Evolutionary conservation across 495 filamentous ascomycete genomes (phyloP).

Genomic region (Xylaria nigripes): DNA sequence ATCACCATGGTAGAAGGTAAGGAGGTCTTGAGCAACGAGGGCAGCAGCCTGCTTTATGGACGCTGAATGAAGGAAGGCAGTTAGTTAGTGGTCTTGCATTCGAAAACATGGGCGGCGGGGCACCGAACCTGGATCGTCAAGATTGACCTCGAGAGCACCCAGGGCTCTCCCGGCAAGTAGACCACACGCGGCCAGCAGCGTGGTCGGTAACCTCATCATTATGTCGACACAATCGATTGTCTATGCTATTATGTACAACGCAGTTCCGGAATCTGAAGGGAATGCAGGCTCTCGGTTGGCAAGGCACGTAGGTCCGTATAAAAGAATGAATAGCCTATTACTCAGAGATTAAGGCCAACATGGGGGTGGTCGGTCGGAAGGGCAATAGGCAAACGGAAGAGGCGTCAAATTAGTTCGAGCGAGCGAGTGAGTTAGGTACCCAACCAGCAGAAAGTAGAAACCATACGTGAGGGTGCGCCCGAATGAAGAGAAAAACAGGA

Average conservation of each 20-base stretch:
- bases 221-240: not conserved
- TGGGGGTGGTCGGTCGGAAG: not conserved
- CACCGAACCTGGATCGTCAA: slow-evolving; percentile 33
- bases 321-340: not conserved
- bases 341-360: not conserved
- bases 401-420: not conserved
- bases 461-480: no score
- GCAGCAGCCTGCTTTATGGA: slow-evolving; percentile 55
- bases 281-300: not conserved
- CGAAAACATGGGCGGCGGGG: not conserved
- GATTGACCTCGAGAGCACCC: slow-evolving; percentile 25
- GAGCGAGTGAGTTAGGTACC: not conserved
- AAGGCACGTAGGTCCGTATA: not conserved
- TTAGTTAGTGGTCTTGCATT: not conserved
- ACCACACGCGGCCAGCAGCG: slow-evolving; percentile 21
- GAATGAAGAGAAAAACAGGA: not conserved
- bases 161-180: slow-evolving; percentile 14
- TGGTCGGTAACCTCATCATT: slow-evolving; percentile 22
- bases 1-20: slow-evolving; percentile 58
- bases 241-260: not conserved
- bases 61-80: slow-evolving; percentile 29
- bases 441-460: not conserved
- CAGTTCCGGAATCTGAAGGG: not conserved
- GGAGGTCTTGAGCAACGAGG: slow-evolving; percentile 55
- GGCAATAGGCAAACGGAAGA: not conserved